These are phyloP conservation scores for Aspergillus leporis DNA, from an alignment of 495 filamentous ascomycete species.

Conservation along the genomic window DNA sequence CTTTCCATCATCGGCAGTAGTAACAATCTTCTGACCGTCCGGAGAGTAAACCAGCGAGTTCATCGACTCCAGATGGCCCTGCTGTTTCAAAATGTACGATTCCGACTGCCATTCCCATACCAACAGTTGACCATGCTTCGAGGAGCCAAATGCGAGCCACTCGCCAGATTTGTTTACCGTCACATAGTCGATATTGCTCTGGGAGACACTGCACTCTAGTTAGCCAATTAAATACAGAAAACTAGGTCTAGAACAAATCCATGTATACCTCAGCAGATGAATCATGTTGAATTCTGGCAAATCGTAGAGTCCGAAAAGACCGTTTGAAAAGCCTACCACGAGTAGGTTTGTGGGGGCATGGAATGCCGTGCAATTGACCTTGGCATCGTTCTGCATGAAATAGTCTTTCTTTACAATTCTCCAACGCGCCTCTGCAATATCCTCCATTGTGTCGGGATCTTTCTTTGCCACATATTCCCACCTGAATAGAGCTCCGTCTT, in stretches of 20 bases:
- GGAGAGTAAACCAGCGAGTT: slow-evolving; percentile 91
- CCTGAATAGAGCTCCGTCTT: slow-evolving; percentile 66
- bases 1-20: slow-evolving; percentile 92
- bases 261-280: slow-evolving; percentile 67
- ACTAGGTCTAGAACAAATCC: not conserved
- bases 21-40: slow-evolving; percentile 89
- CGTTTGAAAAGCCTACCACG: slow-evolving; percentile 92
- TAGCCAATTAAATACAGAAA: slow-evolving; percentile 16
- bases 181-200: slow-evolving; percentile 92
- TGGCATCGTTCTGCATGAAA: slow-evolving; percentile 87
- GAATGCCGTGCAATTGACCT: slow-evolving; percentile 83
- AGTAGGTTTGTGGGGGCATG: slow-evolving; percentile 84
- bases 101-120: slow-evolving; percentile 99
- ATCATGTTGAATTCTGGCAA: slow-evolving; percentile 97
- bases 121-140: slow-evolving; percentile 87
- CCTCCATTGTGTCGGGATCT: slow-evolving; percentile 60
- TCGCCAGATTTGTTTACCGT: slow-evolving; percentile 91
- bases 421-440: slow-evolving; percentile 70
- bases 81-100: slow-evolving; percentile 98
- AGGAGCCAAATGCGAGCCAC: slow-evolving; percentile 98
- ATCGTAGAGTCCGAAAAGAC: slow-evolving; percentile 90
- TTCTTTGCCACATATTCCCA: slow-evolving; percentile 60
- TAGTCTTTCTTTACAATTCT: slow-evolving; percentile 83
- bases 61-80: slow-evolving; percentile 96
- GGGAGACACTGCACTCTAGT: slow-evolving; percentile 72